phyloP scores from a whole-genome alignment of 2,329 filamentous ascomycete genomes.

The Blastomyces parvus region DNA sequence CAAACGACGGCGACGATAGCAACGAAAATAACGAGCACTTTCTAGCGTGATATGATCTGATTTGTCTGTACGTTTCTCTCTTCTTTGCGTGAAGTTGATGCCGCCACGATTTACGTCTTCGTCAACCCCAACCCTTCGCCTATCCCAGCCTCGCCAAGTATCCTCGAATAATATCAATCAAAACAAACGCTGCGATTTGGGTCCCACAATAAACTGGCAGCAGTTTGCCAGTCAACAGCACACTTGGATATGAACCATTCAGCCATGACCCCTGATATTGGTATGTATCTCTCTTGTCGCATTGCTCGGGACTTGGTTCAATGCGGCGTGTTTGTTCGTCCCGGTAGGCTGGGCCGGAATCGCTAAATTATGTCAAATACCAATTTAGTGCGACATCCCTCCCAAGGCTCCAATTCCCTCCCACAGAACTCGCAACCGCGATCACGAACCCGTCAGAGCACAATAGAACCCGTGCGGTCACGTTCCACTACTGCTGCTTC shows the following conservation, averaged over 20 bases:
- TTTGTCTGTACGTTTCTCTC: neutral
- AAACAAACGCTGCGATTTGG: slow-evolving; percentile 4
- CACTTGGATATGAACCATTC: slow-evolving; percentile 13
- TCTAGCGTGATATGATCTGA: neutral
- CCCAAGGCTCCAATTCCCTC: slow-evolving; percentile 29
- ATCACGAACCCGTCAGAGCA: slow-evolving; percentile 33
- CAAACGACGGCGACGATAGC: slow-evolving; percentile 9
- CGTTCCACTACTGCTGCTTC: slow-evolving; percentile 35
- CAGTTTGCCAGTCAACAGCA: neutral
- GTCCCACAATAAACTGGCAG: slow-evolving; percentile 13
- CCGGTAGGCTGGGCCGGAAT: neutral
- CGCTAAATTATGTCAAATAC: slow-evolving; percentile 6
- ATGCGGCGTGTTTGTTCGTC: neutral
- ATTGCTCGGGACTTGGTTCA: neutral
- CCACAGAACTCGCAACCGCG: slow-evolving; percentile 32
- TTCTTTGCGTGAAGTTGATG: slow-evolving; percentile 1
- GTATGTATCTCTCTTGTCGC: slow-evolving; percentile 17
- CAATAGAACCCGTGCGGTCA: slow-evolving; percentile 32
- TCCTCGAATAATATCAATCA: slow-evolving; percentile 1
- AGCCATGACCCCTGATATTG: slow-evolving; percentile 27
- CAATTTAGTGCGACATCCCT: slow-evolving; percentile 27
- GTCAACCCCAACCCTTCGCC: neutral
- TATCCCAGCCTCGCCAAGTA: neutral
- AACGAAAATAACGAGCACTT: slow-evolving; percentile 8
- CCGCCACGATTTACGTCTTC: slow-evolving; percentile 1